Evolutionary conservation across 2,329 filamentous ascomycete species (phyloP), one percentile per base, ranked within the genome.

Genomic region (Cercospora zeina): DNA sequence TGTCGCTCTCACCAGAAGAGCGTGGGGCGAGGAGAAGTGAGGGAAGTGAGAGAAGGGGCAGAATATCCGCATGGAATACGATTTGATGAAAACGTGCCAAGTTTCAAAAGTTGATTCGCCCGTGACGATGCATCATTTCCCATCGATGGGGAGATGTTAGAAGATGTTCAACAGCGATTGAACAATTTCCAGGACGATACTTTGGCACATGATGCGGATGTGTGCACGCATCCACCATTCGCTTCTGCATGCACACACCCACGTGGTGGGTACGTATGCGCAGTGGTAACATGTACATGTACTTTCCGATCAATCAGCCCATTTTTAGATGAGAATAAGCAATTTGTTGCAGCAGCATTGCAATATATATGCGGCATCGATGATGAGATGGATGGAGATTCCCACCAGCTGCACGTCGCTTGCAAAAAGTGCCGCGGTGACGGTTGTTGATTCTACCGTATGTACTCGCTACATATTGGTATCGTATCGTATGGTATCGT

Each of bases 241-340:
- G 42, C 42, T 49, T 27, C 42, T 49, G 42, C 42, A 27, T 49
- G 42, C 24, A 49, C 42, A 49, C n/a, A n/a, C n/a, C n/a, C n/a
- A n/a, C n/a, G 11, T 14, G 27, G 42, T 11, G 24, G 13, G 27
- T 27, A 27, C 21, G 21, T 13, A 49, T 49, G 42, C 42, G n/a
- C 21, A 19, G 27, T 11, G n/a, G n/a, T n/a, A n/a, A n/a, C n/a
- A n/a, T n/a, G n/a, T n/a, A n/a, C n/a, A n/a, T n/a, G n/a, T n/a
- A n/a, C n/a, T n/a, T n/a, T n/a, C n/a, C n/a, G n/a, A n/a, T n/a
- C n/a, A n/a, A n/a, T n/a, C n/a, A n/a, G n/a, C n/a, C n/a, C n/a
- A n/a, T n/a, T n/a, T n/a, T n/a, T n/a, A n/a, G n/a, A n/a, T n/a
- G n/a, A n/a, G n/a, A n/a, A n/a, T n/a, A n/a, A n/a, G n/a, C n/a